Conservation (phyloP, 208 protist genomes). For the Trypanosoma avium region DNA sequence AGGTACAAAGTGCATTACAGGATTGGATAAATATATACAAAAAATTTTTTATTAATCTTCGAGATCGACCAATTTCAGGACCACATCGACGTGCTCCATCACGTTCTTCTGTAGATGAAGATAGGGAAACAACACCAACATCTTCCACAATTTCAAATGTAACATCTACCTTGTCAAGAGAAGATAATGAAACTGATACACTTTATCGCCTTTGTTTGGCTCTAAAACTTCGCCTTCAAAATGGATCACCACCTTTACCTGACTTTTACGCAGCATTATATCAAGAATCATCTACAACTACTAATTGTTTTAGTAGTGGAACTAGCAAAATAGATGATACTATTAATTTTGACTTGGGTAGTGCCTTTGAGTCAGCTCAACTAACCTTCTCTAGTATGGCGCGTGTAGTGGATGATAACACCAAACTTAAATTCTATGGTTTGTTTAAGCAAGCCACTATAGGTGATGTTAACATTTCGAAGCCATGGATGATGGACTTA, state of each 20-base stretch:
- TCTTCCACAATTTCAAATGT: no score
- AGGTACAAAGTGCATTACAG: conserved; percentile 39
- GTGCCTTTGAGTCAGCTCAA: conserved; percentile 62
- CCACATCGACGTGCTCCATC: conserved; percentile 27
- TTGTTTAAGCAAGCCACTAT: conserved; percentile 89
- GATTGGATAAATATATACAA: conserved; percentile 57
- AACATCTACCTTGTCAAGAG: background rate
- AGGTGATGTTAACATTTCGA: conserved; percentile 70
- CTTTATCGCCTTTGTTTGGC: conserved; percentile 34
- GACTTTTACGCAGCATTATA: conserved; percentile 39
- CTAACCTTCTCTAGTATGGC: conserved; percentile 48
- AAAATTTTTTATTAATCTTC: conserved; percentile 46
- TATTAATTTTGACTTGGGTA: conserved; percentile 30
- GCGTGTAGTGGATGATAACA: conserved; percentile 44
- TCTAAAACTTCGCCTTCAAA: conserved; percentile 46
- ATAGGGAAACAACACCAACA: background rate
- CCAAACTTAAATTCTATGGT: conserved; percentile 85
- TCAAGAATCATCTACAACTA: conserved; percentile 15
- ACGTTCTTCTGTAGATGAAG: conserved; percentile 10
- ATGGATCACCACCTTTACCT: conserved; percentile 51
- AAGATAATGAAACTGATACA: conserved; percentile 30
- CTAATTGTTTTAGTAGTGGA: conserved; percentile 8
- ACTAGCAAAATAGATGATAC: conserved; percentile 6
- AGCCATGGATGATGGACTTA: conserved; percentile 79
- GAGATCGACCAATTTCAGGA: conserved; percentile 29